Percentiles rank a stretch among this genome's conserved stretches.
Conservation (phyloP, 352 stramenopile species). For the Globisporangium heterothallicum region DNA sequence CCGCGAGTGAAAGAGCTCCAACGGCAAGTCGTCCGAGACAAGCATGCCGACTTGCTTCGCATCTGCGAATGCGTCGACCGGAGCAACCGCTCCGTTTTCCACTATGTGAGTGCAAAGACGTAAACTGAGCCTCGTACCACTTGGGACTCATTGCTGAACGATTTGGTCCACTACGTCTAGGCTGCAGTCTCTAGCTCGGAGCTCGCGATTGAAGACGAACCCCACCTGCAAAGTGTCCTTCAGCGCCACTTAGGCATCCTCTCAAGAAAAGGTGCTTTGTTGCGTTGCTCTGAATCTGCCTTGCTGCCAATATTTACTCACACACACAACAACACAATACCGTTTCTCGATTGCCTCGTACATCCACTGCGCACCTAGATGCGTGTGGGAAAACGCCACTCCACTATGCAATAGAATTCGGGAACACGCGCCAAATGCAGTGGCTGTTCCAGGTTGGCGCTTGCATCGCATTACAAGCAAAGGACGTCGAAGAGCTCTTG, state of each 20-base stretch:
- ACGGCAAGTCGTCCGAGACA: constrained; percentile 12
- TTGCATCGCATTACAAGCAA: constrained; percentile 7
- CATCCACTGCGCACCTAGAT: no score
- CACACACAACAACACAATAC: background rate
- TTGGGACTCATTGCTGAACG: background rate
- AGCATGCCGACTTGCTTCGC: constrained; percentile 24
- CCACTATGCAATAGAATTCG: constrained; percentile 36
- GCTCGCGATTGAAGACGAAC: constrained; percentile 15
- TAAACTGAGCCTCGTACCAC: no score
- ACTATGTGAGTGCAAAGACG: constrained; percentile 51
- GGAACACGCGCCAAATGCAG: constrained; percentile 34
- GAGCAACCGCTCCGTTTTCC: constrained; percentile 38
- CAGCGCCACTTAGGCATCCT: constrained; percentile 19
- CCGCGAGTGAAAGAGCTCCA: constrained; percentile 43
- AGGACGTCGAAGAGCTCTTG: constrained; percentile 32
- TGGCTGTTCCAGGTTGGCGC: constrained; percentile 30
- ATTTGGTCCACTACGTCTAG: constrained; percentile 2
- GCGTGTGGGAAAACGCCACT: constrained; percentile 36
- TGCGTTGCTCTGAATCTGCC: background rate
- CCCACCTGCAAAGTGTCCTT: constrained; percentile 24
- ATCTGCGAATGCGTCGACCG: constrained; percentile 31
- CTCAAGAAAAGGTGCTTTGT: constrained; percentile 21
- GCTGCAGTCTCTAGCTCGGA: constrained; percentile 12
- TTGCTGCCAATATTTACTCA: no score
- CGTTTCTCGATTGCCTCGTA: background rate